Evolutionary conservation across 306 rosid species (phyloP).

Genomic region (Argentina anserina): DNA sequence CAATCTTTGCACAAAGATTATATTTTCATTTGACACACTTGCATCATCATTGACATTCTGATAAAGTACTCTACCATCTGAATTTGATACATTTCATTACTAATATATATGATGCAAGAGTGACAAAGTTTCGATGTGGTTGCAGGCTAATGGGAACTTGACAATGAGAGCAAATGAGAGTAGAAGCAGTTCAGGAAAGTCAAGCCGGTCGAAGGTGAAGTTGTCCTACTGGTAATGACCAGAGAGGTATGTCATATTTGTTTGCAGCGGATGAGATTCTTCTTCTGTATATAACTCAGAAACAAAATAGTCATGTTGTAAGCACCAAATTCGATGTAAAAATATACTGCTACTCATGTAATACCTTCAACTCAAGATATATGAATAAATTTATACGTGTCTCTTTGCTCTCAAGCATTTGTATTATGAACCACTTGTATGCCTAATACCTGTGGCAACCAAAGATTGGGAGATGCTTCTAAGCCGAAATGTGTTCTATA

Average conservation of each 20-base stretch:
- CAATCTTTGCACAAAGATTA: background rate
- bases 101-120: background rate
- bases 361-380: background rate
- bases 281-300: background rate
- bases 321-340: background rate
- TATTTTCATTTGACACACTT: background rate
- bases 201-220: constrained; percentile 32
- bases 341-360: background rate
- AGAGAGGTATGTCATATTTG: background rate
- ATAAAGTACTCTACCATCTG: background rate
- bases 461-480: too few species aligned
- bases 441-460: too few species aligned
- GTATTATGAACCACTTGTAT: background rate
- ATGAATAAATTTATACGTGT: background rate
- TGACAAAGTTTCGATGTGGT: constrained; percentile 19
- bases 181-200: constrained; percentile 24
- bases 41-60: background rate
- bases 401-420: background rate
- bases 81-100: background rate
- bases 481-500: too few species aligned
- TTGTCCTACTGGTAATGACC: background rate
- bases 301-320: background rate
- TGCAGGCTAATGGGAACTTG: constrained; percentile 48
- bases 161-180: constrained; percentile 24
- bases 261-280: background rate